Percentiles rank a stretch among this genome's conserved stretches.
These are phyloP conservation scores for Collariella sp. DNA, from an alignment of 495 filamentous ascomycete genomes.

Conservation along the genomic window DNA sequence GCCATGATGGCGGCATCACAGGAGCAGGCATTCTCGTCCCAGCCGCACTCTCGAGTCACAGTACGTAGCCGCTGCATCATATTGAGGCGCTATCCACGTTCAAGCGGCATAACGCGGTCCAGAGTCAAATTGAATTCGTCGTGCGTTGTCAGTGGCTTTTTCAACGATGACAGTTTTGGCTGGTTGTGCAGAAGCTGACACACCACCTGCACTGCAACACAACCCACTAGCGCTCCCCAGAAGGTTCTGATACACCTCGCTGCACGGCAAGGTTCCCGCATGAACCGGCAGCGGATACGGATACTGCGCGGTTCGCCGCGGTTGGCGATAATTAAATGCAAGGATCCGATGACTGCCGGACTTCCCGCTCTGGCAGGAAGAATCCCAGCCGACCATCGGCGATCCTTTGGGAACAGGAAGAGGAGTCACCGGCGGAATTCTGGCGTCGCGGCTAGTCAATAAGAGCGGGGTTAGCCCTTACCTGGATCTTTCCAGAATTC, in stretches of 20 bases:
- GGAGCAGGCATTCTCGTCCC: constrained; percentile 70
- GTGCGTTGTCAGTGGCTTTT: no score
- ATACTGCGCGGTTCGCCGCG: neutral
- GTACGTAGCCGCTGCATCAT: neutral
- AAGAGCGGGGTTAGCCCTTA: neutral
- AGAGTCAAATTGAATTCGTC: neutral
- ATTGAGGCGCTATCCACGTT: neutral
- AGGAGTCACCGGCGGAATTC: neutral
- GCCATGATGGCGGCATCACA: constrained; percentile 66
- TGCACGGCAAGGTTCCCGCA: neutral
- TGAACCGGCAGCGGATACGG: neutral
- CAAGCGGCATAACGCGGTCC: neutral
- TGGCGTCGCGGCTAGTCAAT: no score
- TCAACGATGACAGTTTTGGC: neutral
- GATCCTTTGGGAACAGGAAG: neutral
- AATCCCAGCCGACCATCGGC: neutral
- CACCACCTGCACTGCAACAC: neutral
- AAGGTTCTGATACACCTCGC: constrained; percentile 1
- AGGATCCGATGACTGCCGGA: neutral
- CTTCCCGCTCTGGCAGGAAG: neutral
- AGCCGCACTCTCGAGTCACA: constrained; percentile 25
- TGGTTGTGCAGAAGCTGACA: neutral
- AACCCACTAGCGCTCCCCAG: neutral
- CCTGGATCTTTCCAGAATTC: neutral
- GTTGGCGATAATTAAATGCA: neutral